Conservation (phyloP, 345 rosid genomes). For the Brassica napus region DNA sequence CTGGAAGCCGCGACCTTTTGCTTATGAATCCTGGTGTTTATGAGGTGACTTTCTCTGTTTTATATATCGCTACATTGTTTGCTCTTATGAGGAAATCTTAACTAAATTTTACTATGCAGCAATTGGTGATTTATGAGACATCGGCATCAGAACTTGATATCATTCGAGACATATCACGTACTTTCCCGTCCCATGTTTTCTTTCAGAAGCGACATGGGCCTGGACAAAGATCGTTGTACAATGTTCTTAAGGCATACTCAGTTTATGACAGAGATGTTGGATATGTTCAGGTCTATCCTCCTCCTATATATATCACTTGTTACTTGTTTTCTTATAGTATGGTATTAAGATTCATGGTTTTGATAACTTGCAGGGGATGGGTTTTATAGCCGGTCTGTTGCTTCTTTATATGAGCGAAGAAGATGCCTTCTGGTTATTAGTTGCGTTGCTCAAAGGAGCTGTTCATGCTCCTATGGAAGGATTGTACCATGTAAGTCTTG, state of each 20-base stretch:
- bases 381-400: conserved; percentile 84
- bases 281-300: conserved; percentile 80
- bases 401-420: conserved; percentile 99
- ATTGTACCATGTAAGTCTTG: conserved; percentile 66
- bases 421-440: conserved; percentile 98
- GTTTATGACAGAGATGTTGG: conserved; percentile 95
- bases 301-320: neutral
- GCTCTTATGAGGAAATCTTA: neutral
- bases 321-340: neutral
- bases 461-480: conserved; percentile 99
- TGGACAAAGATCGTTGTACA: conserved; percentile 94
- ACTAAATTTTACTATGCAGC: conserved; percentile 51
- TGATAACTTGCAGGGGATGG: conserved; percentile 76
- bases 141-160: conserved; percentile 95
- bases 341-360: conserved; percentile 13
- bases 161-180: conserved; percentile 94
- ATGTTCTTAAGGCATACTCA: conserved; percentile 95
- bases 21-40: conserved; percentile 96
- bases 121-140: conserved; percentile 86
- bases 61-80: neutral
- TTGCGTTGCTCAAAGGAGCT: conserved; percentile 93
- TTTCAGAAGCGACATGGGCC: conserved; percentile 99
- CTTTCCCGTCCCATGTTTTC: conserved; percentile 96
- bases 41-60: conserved; percentile 50
- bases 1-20: conserved; percentile 94